A percentile compares a stretch with the other conserved stretches of the same genome.
phyloP scores from a whole-genome alignment of 1,139 yeast species.

The Saccharomyces hybrid region DNA sequence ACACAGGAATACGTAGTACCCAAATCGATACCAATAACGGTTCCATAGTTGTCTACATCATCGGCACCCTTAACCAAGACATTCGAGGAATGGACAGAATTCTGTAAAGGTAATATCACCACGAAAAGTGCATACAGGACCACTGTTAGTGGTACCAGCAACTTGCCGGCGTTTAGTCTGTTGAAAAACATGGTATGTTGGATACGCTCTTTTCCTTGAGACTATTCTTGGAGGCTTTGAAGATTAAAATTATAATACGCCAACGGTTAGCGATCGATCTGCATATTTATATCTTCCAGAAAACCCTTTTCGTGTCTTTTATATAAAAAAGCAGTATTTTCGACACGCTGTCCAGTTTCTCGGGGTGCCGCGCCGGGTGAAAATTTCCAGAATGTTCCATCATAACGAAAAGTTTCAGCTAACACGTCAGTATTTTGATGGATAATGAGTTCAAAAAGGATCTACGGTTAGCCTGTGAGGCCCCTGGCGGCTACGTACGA shows the following conservation, averaged over 20 bases:
- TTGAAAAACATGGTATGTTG: constrained; percentile 13
- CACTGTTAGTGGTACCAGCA: constrained; percentile 46
- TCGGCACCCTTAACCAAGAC: constrained; percentile 31
- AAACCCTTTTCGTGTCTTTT: background rate
- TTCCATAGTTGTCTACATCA: constrained; percentile 57
- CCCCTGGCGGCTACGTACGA: background rate
- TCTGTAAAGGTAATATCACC: constrained; percentile 51
- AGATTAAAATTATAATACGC: background rate
- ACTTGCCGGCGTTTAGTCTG: constrained; percentile 35
- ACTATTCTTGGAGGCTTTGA: background rate
- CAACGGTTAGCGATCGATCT: background rate
- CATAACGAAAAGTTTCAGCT: background rate
- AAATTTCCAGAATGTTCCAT: background rate
- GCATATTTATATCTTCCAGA: background rate
- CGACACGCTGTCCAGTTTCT: constrained; percentile 1
- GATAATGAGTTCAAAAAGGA: background rate
- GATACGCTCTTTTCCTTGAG: background rate
- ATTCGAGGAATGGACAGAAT: constrained; percentile 21
- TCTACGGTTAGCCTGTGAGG: background rate
- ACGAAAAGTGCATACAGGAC: constrained; percentile 50
- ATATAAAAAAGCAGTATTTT: background rate
- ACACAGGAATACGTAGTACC: constrained; percentile 93
- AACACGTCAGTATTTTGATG: background rate
- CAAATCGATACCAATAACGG: constrained; percentile 67
- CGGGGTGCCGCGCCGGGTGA: constrained; percentile 1